These are phyloP conservation scores for Diophrys sp. DNA, from an alignment of 73 alveolate species.

Conservation along the genomic window DNA sequence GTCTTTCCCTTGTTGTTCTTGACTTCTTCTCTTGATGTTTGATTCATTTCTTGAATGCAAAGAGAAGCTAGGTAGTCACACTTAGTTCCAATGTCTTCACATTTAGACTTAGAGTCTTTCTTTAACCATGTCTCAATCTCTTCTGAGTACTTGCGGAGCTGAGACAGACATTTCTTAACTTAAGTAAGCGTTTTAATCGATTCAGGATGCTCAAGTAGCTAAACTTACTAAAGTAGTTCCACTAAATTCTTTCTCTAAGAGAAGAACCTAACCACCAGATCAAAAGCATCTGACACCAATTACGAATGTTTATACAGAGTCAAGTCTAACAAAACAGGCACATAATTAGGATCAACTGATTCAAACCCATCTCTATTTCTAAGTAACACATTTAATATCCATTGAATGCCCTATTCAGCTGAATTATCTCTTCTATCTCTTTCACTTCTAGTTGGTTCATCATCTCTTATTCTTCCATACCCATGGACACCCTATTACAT, in stretches of 20 bases:
- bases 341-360: conserved; percentile 18
- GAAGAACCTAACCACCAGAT: conserved; percentile 35
- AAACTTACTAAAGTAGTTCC: conserved; percentile 20
- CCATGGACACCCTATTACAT: background rate
- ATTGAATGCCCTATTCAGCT: background rate
- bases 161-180: conserved; percentile 1
- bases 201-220: conserved; percentile 40
- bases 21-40: background rate
- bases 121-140: background rate
- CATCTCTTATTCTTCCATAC: background rate
- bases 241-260: conserved; percentile 27
- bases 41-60: background rate
- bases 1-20: background rate
- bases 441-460: background rate
- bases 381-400: background rate
- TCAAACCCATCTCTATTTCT: conserved; percentile 10
- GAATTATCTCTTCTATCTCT: background rate
- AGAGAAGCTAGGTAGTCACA: background rate
- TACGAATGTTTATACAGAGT: conserved; percentile 36
- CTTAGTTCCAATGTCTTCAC: background rate
- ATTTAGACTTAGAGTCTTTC: too few species aligned
- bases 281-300: conserved; percentile 41
- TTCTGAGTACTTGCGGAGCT: conserved; percentile 11
- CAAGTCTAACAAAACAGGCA: conserved; percentile 44
- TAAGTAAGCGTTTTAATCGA: conserved; percentile 36